Evolutionary conservation across 257 asterid species (phyloP).

Genomic region (Forsythia suspensa): DNA sequence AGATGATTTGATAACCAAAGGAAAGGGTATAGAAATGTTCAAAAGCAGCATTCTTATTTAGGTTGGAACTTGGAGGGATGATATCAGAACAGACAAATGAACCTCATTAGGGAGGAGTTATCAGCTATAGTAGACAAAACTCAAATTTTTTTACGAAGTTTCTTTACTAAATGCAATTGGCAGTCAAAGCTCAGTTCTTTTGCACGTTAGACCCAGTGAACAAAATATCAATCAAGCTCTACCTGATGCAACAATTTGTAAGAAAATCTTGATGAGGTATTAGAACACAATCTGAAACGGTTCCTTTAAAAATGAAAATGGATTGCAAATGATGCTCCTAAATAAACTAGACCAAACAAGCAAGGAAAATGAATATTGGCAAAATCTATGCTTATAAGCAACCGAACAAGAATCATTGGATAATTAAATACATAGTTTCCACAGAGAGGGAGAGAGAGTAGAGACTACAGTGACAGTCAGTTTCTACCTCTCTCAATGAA

Average conservation of each 20-base stretch:
- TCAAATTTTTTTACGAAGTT: not conserved
- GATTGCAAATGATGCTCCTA: not conserved
- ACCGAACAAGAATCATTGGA: not conserved
- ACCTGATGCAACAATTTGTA: not conserved
- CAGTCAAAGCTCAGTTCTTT: not conserved
- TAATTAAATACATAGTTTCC: not conserved
- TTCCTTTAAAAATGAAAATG: not conserved
- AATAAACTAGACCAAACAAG: not conserved
- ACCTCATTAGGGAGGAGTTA: not conserved
- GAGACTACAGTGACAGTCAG: not conserved
- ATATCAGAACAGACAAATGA: not conserved
- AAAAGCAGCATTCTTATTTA: not conserved
- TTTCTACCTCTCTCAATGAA: slow-evolving; percentile 93
- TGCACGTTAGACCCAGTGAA: not conserved
- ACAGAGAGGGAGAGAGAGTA: not conserved
- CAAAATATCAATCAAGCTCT: not conserved
- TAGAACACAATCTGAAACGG: no score
- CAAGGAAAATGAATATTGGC: slow-evolving; percentile 1
- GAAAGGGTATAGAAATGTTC: not conserved
- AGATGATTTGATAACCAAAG: not conserved
- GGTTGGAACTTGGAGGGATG: not conserved
- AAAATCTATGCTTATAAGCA: slow-evolving; percentile 1
- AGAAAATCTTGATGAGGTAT: not conserved
- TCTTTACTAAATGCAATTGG: not conserved
- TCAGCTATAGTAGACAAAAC: not conserved